Evolutionary conservation across 2,329 filamentous ascomycete species (phyloP), one percentile per base, ranked within the genome.

Genomic region (Ceratocystis destructans): DNA sequence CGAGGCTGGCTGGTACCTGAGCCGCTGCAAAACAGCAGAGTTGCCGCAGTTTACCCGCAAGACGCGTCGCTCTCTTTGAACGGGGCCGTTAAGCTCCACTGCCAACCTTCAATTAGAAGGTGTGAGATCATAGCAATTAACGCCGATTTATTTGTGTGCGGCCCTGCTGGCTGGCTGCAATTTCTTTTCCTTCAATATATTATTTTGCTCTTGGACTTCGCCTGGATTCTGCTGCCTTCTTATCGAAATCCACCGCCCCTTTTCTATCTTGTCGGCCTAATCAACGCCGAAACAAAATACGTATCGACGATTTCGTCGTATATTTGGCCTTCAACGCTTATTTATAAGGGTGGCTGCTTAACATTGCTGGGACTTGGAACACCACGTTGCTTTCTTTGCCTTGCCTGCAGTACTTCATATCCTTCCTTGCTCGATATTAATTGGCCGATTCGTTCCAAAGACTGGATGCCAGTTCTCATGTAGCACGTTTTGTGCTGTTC

Each of bases 41-140:
- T 10, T 33, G 53, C 53, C 53, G 53, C 2, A 31, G 53, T 57
- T 57, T 57, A 57, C 53, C 53, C 53, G 53, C 8, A 31, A 17
- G 28, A 57, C 53, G 53, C 53, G 53, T 57, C 53, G 53, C 33
- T 31, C 28, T 31, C 28, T 15, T 33, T 5, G 7, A 57, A 57
- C 22, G 28, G 53, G 53, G 5, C 53, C 53, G 25, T 33, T 7
- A 17, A 33, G 25, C 28, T 57, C 53, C 28, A 57, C 25, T 57
- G 33, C 53, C 53, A 57, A 57, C 53, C 53, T 57, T 57, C 53
- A 57, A 57, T 57, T 57, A 57, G 53, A 57, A 57, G 53, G 25
- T 57, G 53, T 57, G 53, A 57, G 53, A 57, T 57, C 53, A 57
- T 57, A 57, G 25, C 53, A 25, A 33, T 37, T 57, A 31, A 31